These are phyloP conservation scores for Ophiostoma himal-ulmi DNA, from an alignment of 2,329 filamentous ascomycete species.

Conservation along the genomic window DNA sequence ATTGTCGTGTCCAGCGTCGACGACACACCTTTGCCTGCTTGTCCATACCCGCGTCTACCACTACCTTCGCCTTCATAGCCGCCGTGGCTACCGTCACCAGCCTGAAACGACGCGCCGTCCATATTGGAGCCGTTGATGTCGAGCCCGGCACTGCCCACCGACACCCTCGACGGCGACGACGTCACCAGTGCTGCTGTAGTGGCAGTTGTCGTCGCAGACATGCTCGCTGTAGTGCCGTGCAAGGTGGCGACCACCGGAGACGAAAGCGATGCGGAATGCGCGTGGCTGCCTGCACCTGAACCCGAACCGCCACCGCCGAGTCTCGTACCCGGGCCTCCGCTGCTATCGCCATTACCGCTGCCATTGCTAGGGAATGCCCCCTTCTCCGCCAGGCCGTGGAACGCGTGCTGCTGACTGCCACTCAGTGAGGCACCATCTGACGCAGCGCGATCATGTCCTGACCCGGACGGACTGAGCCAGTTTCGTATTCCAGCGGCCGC, in stretches of 20 bases:
- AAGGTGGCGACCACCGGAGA: background rate
- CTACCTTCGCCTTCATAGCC: background rate
- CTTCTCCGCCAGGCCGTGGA: conserved; percentile 55
- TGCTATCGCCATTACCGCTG: background rate
- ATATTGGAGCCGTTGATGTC: background rate
- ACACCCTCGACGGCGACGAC: conserved; percentile 15
- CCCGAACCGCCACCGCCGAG: background rate
- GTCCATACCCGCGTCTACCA: background rate
- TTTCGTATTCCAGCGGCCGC: conserved; percentile 17
- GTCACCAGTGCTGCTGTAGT: conserved; percentile 21
- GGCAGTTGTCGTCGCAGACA: conserved; percentile 22
- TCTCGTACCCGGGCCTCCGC: background rate
- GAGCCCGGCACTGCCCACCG: background rate
- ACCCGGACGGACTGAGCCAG: conserved; percentile 21
- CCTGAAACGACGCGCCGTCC: background rate
- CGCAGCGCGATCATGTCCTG: conserved; percentile 22
- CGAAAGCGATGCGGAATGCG: background rate
- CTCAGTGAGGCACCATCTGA: conserved; percentile 26
- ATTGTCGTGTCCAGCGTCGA: conserved; percentile 23
- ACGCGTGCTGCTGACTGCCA: conserved; percentile 22
- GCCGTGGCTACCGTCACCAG: background rate
- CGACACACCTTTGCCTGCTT: background rate
- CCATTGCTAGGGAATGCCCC: conserved; percentile 23
- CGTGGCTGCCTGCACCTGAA: background rate
- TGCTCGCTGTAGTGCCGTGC: conserved; percentile 16